These are phyloP conservation scores for Dactylis glomerata DNA, from an alignment of 176 grass and related monocot genomes.

Conservation along the genomic window DNA sequence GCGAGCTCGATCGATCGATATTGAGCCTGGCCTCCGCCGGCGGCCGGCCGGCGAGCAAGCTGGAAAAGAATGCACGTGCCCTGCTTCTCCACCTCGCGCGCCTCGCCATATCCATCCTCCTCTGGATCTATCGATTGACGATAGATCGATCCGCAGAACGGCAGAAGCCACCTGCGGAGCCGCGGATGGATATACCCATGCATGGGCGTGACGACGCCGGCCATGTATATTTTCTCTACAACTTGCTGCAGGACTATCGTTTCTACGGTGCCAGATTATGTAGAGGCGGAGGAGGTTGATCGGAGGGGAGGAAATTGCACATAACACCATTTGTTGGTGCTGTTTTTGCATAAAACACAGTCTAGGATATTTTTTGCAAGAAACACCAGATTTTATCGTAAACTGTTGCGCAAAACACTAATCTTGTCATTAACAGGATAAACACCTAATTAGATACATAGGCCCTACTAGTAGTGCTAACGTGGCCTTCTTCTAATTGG, in stretches of 20 bases:
- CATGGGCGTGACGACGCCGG: neutral
- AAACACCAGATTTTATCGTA: too few relatives aligned
- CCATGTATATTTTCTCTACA: neutral
- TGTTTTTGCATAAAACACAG: too few relatives aligned
- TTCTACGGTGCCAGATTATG: neutral
- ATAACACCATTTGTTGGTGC: too few relatives aligned
- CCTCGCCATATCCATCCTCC: conserved; percentile 37
- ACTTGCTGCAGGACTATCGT: neutral
- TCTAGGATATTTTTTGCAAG: too few relatives aligned
- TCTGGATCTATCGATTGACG: neutral
- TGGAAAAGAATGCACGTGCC: conserved; percentile 40
- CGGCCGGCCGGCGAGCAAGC: neutral
- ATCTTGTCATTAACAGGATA: too few relatives aligned
- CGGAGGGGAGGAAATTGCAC: neutral
- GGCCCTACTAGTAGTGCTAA: too few relatives aligned
- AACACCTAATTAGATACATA: too few relatives aligned
- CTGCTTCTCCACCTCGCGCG: conserved; percentile 64
- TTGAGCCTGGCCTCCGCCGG: neutral
- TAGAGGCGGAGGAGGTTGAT: neutral
- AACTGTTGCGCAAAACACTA: too few relatives aligned
- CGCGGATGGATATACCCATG: neutral
- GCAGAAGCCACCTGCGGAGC: too few relatives aligned
- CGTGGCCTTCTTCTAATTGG: too few relatives aligned
- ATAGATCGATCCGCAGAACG: too few relatives aligned
- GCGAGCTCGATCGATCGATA: neutral